Percentiles rank a stretch among this genome's conserved stretches.
These are phyloP conservation scores for Lanmaoa pseudosensibilis DNA, from an alignment of 768 basidiomycete species.

Conservation along the genomic window DNA sequence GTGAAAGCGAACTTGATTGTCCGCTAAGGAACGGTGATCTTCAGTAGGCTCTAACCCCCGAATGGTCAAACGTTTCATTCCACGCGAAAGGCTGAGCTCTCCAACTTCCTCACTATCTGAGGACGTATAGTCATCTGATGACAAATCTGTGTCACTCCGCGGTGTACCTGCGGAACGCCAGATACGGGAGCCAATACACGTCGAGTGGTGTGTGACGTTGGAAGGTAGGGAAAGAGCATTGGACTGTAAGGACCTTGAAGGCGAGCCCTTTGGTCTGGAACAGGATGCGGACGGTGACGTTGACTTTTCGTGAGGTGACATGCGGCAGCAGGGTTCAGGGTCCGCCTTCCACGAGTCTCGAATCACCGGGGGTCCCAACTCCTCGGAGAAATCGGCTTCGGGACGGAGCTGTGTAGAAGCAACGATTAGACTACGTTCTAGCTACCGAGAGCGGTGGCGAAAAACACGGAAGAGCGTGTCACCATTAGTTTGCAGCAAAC, in stretches of 20 bases:
- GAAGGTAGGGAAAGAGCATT: conserved; percentile 7
- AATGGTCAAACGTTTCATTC: conserved; percentile 38
- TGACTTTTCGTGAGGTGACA: conserved; percentile 24
- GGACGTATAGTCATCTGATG: conserved; percentile 28
- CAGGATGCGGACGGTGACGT: conserved; percentile 19
- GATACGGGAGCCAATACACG: conserved; percentile 5
- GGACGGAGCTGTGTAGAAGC: conserved; percentile 53
- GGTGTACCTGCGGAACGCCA: conserved; percentile 23
- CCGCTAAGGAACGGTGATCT: conserved; percentile 30
- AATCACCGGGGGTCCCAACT: conserved; percentile 60
- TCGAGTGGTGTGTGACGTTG: conserved; percentile 3
- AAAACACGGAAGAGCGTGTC: background rate
- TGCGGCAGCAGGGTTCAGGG: conserved; percentile 12
- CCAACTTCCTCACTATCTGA: conserved; percentile 40
- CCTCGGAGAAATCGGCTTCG: conserved; percentile 56
- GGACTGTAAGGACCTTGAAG: conserved; percentile 10
- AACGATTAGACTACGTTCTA: conserved; percentile 9
- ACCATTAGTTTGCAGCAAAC: background rate
- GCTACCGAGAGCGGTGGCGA: background rate
- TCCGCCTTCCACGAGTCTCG: conserved; percentile 63
- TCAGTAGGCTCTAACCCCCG: conserved; percentile 40
- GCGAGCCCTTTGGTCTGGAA: conserved; percentile 14
- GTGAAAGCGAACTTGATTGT: conserved; percentile 54
- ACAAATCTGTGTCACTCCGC: conserved; percentile 30
- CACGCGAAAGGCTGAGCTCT: conserved; percentile 40